Conservation (phyloP, 176 grass and related monocot genomes). For the Aegilops tauschii region DNA sequence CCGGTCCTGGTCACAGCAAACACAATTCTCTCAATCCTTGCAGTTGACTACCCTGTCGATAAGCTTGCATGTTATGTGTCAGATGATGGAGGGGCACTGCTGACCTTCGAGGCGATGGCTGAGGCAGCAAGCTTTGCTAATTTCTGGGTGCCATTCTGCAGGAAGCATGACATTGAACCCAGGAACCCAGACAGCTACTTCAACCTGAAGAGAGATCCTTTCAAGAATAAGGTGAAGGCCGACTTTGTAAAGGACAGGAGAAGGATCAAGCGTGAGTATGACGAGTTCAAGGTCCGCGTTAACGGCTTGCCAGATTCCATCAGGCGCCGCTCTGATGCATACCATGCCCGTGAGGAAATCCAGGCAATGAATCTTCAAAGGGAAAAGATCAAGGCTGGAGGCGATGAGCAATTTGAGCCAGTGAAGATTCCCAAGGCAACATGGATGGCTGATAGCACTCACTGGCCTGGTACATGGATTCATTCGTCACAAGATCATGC, state of each 20-base stretch:
- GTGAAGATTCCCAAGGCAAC: constrained; percentile 94
- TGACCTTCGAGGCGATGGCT: constrained; percentile 97
- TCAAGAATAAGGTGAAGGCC: constrained; percentile 86
- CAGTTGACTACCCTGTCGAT: constrained; percentile 89
- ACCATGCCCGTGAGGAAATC: constrained; percentile 96
- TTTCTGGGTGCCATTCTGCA: constrained; percentile 94
- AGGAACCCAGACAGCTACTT: constrained; percentile 99
- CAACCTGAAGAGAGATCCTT: constrained; percentile 77
- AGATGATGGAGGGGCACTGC: constrained; percentile 90
- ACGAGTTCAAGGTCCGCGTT: constrained; percentile 94
- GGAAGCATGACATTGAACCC: constrained; percentile 92
- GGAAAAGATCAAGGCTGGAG: constrained; percentile 75
- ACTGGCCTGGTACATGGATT: constrained; percentile 97
- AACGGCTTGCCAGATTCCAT: constrained; percentile 93
- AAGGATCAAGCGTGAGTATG: constrained; percentile 87
- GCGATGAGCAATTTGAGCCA: constrained; percentile 69
- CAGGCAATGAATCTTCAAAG: constrained; percentile 87
- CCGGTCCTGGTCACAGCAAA: constrained; percentile 93
- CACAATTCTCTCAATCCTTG: constrained; percentile 94
- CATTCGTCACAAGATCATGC: constrained; percentile 74
- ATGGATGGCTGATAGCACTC: constrained; percentile 97
- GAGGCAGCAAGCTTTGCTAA: constrained; percentile 94
- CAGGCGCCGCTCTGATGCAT: constrained; percentile 83
- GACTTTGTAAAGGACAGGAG: constrained; percentile 97
- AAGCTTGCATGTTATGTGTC: constrained; percentile 95